Conservation (phyloP, 2,329 filamentous ascomycete species). For the Purpureocillium takamizusanense region DNA sequence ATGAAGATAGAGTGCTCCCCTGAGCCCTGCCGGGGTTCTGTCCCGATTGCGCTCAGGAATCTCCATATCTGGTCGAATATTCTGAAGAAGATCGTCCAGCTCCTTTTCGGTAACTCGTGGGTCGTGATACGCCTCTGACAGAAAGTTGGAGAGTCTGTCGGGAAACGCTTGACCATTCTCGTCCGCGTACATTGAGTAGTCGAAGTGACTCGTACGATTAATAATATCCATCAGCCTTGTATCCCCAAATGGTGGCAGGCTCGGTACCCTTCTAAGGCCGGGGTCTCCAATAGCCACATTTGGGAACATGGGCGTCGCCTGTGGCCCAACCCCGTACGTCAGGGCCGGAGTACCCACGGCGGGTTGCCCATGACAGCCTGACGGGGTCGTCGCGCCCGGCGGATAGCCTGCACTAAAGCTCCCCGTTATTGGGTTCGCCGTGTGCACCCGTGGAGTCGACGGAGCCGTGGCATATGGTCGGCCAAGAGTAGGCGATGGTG, state of each 20-base stretch:
- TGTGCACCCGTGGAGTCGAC: no score
- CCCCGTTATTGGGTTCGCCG: no score
- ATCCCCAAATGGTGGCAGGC: slow-evolving; percentile 1
- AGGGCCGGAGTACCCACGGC: no score
- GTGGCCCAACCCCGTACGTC: no score
- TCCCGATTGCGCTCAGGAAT: slow-evolving; percentile 53
- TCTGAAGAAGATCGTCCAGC: slow-evolving; percentile 59
- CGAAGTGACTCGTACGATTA: slow-evolving; percentile 24
- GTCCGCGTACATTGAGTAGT: slow-evolving; percentile 26
- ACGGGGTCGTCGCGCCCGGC: no score
- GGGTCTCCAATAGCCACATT: neutral
- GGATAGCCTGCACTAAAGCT: no score
- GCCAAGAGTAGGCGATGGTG: no score
- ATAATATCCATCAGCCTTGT: slow-evolving; percentile 24
- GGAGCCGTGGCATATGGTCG: no score
- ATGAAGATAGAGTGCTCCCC: slow-evolving; percentile 65
- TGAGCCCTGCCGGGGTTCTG: slow-evolving; percentile 60
- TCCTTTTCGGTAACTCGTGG: slow-evolving; percentile 45
- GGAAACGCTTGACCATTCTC: slow-evolving; percentile 25
- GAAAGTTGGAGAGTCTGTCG: slow-evolving; percentile 19
- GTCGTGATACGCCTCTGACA: slow-evolving; percentile 27
- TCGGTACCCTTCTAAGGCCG: neutral
- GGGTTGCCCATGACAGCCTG: no score
- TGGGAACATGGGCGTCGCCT: no score
- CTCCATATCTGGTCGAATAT: slow-evolving; percentile 65